Conservation (phyloP, 805 yeast species). For the Schizosaccharomyces japonicus region DNA sequence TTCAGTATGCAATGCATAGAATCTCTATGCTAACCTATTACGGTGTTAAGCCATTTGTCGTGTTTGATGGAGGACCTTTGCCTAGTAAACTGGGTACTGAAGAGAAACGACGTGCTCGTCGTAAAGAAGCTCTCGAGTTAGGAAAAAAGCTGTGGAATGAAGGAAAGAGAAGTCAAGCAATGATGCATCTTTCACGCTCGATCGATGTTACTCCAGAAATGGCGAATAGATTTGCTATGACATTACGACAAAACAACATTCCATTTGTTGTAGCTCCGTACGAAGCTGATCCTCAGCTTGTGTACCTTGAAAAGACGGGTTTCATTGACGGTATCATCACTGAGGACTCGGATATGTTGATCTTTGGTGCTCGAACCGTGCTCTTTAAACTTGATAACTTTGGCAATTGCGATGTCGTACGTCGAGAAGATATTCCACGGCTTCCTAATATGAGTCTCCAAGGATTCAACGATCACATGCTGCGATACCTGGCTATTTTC, state of each 20-base stretch:
- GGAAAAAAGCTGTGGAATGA: slow-evolving; percentile 29
- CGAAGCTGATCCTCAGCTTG: slow-evolving; percentile 96
- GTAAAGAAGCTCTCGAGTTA: slow-evolving; percentile 33
- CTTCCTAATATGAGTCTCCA: slow-evolving; percentile 28
- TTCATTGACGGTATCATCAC: slow-evolving; percentile 65
- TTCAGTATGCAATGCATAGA: slow-evolving; percentile 44
- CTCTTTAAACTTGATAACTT: slow-evolving; percentile 58
- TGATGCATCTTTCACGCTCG: slow-evolving; percentile 47
- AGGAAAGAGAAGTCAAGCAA: slow-evolving; percentile 39
- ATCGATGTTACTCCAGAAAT: slow-evolving; percentile 73
- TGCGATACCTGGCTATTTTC: slow-evolving; percentile 56
- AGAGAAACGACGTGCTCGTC: slow-evolving; percentile 26
- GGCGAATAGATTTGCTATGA: slow-evolving; percentile 56
- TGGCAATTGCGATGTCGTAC: slow-evolving; percentile 47
- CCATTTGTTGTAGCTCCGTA: slow-evolving; percentile 83
- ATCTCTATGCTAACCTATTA: slow-evolving; percentile 40
- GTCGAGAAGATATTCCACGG: slow-evolving; percentile 28
- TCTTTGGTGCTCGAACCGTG: slow-evolving; percentile 59
- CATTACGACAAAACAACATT: slow-evolving; percentile 30
- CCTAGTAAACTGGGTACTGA: slow-evolving; percentile 63
- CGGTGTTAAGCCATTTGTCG: slow-evolving; percentile 62
- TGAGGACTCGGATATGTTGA: slow-evolving; percentile 79
- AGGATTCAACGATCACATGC: slow-evolving; percentile 28
- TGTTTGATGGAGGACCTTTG: slow-evolving; percentile 76
- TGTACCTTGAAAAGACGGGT: slow-evolving; percentile 53